Evolutionary conservation across 2,329 filamentous ascomycete species (phyloP).

Genomic region (Clarireedia sp.): DNA sequence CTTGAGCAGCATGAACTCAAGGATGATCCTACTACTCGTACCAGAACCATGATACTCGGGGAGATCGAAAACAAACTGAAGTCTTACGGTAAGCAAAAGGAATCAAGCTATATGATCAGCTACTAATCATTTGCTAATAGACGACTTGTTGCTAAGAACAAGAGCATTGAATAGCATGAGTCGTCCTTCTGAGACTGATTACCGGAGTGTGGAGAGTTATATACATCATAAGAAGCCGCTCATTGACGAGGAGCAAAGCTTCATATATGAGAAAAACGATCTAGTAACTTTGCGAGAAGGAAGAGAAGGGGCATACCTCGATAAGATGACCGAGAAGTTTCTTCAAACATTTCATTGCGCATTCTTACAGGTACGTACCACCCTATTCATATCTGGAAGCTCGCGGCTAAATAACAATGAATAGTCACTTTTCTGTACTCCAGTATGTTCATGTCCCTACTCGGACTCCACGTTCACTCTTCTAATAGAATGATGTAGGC

Average conservation of each 20-base stretch:
- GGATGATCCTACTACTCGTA: not conserved
- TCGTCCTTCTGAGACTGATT: constrained; percentile 28
- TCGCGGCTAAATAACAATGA: not conserved
- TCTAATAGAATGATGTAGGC: too few relatives aligned
- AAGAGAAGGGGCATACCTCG: constrained; percentile 34
- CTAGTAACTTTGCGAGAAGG: constrained; percentile 33
- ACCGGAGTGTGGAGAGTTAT: constrained; percentile 28
- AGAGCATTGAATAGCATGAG: constrained; percentile 22
- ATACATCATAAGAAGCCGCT: constrained; percentile 20
- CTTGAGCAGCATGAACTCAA: not conserved
- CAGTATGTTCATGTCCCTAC: not conserved
- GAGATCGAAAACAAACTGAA: constrained; percentile 14
- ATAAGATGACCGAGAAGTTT: constrained; percentile 28
- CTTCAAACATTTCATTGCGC: constrained; percentile 15
- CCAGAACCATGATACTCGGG: constrained; percentile 9
- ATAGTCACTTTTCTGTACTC: constrained; percentile 13
- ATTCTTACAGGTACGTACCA: not conserved
- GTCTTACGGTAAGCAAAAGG: constrained; percentile 5
- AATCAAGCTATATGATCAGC: not conserved
- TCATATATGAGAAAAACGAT: constrained; percentile 33
- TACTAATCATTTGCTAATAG: not conserved
- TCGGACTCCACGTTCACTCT: too few relatives aligned
- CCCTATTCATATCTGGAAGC: too few relatives aligned
- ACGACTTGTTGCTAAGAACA: constrained; percentile 3
- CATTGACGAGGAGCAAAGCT: constrained; percentile 23